These are phyloP conservation scores for Eutrema salsugineum DNA, from an alignment of 441 rosid species.

Conservation along the genomic window DNA sequence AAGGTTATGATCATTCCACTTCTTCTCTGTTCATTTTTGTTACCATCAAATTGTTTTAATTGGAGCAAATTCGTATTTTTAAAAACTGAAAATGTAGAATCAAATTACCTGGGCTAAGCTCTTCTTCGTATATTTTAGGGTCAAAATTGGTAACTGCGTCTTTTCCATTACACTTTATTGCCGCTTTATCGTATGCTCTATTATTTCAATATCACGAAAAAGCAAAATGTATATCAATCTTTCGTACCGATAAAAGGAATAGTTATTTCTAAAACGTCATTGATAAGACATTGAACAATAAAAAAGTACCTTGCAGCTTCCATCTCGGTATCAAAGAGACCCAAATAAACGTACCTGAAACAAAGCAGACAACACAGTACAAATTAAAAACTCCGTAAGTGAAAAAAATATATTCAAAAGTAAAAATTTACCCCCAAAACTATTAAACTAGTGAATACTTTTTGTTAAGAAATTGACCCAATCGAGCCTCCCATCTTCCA, in stretches of 20 bases:
- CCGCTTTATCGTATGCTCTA: slow-evolving; percentile 96
- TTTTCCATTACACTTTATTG: slow-evolving; percentile 68
- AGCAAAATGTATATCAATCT: neutral
- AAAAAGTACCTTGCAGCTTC: slow-evolving; percentile 86
- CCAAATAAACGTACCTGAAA: slow-evolving; percentile 86
- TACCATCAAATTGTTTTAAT: neutral
- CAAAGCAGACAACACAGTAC: neutral
- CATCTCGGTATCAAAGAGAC: slow-evolving; percentile 76
- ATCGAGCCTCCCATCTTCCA: slow-evolving; percentile 91
- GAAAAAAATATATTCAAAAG: neutral
- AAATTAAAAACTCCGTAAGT: neutral
- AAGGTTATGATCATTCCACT: slow-evolving; percentile 53
- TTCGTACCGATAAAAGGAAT: neutral
- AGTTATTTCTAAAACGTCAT: neutral
- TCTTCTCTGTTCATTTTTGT: neutral
- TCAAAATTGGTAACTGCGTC: slow-evolving; percentile 93
- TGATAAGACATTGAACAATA: neutral
- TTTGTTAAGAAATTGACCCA: slow-evolving; percentile 93
- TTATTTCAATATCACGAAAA: neutral
- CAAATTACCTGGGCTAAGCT: slow-evolving; percentile 18
- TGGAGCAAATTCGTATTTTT: neutral
- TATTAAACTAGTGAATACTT: slow-evolving; percentile 38
- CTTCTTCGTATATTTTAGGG: slow-evolving; percentile 50
- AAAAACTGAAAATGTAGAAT: neutral
- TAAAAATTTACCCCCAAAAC: neutral